Conservation (phyloP, 495 filamentous ascomycete species). For the Hypoxylon intermedium region DNA sequence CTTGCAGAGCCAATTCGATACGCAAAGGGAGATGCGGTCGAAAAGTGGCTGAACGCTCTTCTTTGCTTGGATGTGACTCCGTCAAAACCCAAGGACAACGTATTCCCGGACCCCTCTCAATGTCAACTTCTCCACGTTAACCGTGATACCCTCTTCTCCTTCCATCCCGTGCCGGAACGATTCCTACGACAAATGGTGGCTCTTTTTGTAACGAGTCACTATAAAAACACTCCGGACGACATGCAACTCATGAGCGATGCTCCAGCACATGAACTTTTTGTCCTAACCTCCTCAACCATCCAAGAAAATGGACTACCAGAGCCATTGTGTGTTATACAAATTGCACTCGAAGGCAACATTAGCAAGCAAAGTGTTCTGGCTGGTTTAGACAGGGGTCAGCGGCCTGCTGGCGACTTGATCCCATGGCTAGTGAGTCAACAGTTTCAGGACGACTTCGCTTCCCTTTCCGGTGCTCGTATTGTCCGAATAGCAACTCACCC, state of each 20-base stretch:
- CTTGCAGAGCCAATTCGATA: slow-evolving; percentile 95
- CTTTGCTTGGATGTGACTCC: slow-evolving; percentile 91
- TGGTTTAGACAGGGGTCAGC: slow-evolving; percentile 83
- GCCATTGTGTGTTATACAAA: slow-evolving; percentile 92
- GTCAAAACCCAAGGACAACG: slow-evolving; percentile 74
- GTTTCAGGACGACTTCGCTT: slow-evolving; percentile 97
- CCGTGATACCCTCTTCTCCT: slow-evolving; percentile 96
- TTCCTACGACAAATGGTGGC: slow-evolving; percentile 98
- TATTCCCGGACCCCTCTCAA: slow-evolving; percentile 86
- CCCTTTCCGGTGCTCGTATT: slow-evolving; percentile 87
- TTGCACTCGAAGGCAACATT: slow-evolving; percentile 93
- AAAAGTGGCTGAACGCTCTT: slow-evolving; percentile 95
- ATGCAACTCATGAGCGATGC: slow-evolving; percentile 98
- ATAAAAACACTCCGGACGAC: slow-evolving; percentile 98
- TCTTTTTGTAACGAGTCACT: slow-evolving; percentile 95
- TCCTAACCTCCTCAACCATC: slow-evolving; percentile 85
- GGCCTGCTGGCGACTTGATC: slow-evolving; percentile 93
- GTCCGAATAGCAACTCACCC: slow-evolving; percentile 97
- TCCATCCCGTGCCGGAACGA: slow-evolving; percentile 95
- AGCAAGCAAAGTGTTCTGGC: slow-evolving; percentile 90
- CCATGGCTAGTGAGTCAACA: slow-evolving; percentile 98
- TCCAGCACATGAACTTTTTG: slow-evolving; percentile 95
- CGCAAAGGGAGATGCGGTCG: slow-evolving; percentile 85
- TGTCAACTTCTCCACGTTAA: slow-evolving; percentile 94
- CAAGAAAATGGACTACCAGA: slow-evolving; percentile 85